These are phyloP conservation scores for Staphylotrichum longicolle DNA, from an alignment of 495 filamentous ascomycete species.

Conservation along the genomic window DNA sequence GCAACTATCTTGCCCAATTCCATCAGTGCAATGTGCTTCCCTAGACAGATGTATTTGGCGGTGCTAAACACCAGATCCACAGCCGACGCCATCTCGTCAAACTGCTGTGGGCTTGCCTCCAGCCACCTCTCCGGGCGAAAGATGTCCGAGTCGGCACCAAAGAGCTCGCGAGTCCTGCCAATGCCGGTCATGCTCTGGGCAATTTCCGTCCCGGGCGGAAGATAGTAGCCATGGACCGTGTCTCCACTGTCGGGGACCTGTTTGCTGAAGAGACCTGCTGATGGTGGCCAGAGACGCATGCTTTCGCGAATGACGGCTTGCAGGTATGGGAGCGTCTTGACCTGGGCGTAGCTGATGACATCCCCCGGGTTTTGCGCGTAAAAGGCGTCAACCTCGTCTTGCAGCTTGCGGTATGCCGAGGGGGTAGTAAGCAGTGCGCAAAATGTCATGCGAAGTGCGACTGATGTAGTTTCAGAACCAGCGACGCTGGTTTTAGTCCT, in stretches of 20 bases:
- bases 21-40: constrained; percentile 36
- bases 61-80: constrained; percentile 36
- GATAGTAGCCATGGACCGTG: constrained; percentile 47
- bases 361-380: too few species aligned
- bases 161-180: constrained; percentile 32
- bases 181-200: constrained; percentile 35
- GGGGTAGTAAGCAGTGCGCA: too few species aligned
- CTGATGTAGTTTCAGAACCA: too few species aligned
- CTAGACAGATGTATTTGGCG: constrained; percentile 41
- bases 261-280: constrained; percentile 46
- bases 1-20: constrained; percentile 53
- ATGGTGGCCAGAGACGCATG: background rate
- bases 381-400: too few species aligned
- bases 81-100: constrained; percentile 37
- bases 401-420: too few species aligned
- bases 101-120: constrained; percentile 33
- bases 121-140: constrained; percentile 57
- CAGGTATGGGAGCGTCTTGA: too few species aligned
- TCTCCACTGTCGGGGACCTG: constrained; percentile 50
- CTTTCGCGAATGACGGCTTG: too few species aligned
- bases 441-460: too few species aligned
- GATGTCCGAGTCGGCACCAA: constrained; percentile 42
- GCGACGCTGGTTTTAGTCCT: too few species aligned
- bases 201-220: constrained; percentile 49
- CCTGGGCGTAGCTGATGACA: too few species aligned